phyloP scores from a whole-genome alignment of 441 rosid genomes.

The Melastoma candidum region DNA sequence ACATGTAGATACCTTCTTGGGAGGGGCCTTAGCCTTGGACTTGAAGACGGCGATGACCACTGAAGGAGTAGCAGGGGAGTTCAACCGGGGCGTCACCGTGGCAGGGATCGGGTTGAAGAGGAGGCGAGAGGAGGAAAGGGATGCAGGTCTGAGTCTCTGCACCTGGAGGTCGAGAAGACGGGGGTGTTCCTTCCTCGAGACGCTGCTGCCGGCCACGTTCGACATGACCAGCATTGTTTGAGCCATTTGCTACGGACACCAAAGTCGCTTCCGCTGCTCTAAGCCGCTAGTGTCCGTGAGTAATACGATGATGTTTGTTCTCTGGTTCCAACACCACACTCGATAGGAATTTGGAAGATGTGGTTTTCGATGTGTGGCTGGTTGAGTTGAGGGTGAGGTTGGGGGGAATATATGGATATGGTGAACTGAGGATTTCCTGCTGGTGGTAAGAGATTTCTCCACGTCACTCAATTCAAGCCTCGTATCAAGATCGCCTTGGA shows the following conservation, averaged over 20 bases:
- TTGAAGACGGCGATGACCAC: constrained; percentile 61
- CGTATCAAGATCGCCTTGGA: too few relatives aligned
- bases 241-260: constrained; percentile 30
- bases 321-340: too few relatives aligned
- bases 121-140: constrained; percentile 21
- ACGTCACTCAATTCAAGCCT: too few relatives aligned
- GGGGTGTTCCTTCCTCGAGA: constrained; percentile 30
- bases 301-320: too few relatives aligned
- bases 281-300: too few relatives aligned
- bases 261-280: too few relatives aligned
- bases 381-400: too few relatives aligned
- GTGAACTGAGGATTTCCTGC: too few relatives aligned
- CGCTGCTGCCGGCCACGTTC: constrained; percentile 40
- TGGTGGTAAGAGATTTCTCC: too few relatives aligned
- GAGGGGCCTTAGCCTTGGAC: constrained; percentile 65
- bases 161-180: constrained; percentile 40
- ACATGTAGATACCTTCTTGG: constrained; percentile 42
- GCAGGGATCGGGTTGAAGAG: constrained; percentile 24
- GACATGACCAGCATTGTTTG: constrained; percentile 70
- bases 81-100: not conserved
- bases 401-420: too few relatives aligned
- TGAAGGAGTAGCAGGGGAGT: constrained; percentile 9
- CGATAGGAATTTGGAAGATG: too few relatives aligned
- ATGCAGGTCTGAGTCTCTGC: constrained; percentile 31
- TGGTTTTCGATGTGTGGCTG: too few relatives aligned